A percentile compares a stretch with the other conserved stretches of the same genome.
These are phyloP conservation scores for Pichia kudriavzevii DNA, from an alignment of 1,139 yeast species.

Conservation along the genomic window DNA sequence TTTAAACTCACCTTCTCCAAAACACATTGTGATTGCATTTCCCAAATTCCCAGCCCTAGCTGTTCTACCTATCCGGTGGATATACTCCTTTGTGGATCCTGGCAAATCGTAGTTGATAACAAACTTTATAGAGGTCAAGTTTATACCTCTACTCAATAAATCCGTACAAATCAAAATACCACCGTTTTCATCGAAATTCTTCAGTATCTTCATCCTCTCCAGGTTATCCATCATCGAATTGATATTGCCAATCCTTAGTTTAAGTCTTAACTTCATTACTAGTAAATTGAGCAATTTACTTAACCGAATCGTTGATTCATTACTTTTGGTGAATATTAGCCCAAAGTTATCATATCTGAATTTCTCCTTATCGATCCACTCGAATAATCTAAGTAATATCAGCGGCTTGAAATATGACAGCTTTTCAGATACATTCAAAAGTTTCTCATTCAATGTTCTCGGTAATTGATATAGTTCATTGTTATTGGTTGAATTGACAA, in stretches of 20 bases:
- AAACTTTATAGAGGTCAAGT: slow-evolving; percentile 59
- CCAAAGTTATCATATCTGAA: slow-evolving; percentile 31
- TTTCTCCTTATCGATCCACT: slow-evolving; percentile 14
- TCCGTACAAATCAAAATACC: slow-evolving; percentile 77
- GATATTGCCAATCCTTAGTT: slow-evolving; percentile 27
- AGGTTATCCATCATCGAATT: slow-evolving; percentile 28
- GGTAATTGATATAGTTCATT: slow-evolving; percentile 54
- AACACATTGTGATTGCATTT: slow-evolving; percentile 57
- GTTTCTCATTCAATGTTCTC: slow-evolving; percentile 42
- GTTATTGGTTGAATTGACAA: slow-evolving; percentile 48
- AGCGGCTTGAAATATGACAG: slow-evolving; percentile 68
- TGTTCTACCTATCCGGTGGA: slow-evolving; percentile 94
- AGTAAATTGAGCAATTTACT: slow-evolving; percentile 43
- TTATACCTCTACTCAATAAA: slow-evolving; percentile 91
- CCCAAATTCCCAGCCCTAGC: slow-evolving; percentile 87
- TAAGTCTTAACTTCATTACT: slow-evolving; percentile 1
- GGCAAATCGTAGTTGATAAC: slow-evolving; percentile 92
- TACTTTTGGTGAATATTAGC: slow-evolving; percentile 73
- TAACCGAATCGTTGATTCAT: slow-evolving; percentile 76
- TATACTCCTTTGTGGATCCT: slow-evolving; percentile 79
- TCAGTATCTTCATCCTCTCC: slow-evolving; percentile 31
- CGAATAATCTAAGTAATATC: slow-evolving; percentile 50
- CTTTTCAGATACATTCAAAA: slow-evolving; percentile 45
- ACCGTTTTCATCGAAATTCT: slow-evolving; percentile 42
- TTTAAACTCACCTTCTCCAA: slow-evolving; percentile 69